Evolutionary conservation across 176 grass and related monocot species (phyloP), one percentile per base, ranked within the genome.

Genomic region (Paspalum vaginatum): DNA sequence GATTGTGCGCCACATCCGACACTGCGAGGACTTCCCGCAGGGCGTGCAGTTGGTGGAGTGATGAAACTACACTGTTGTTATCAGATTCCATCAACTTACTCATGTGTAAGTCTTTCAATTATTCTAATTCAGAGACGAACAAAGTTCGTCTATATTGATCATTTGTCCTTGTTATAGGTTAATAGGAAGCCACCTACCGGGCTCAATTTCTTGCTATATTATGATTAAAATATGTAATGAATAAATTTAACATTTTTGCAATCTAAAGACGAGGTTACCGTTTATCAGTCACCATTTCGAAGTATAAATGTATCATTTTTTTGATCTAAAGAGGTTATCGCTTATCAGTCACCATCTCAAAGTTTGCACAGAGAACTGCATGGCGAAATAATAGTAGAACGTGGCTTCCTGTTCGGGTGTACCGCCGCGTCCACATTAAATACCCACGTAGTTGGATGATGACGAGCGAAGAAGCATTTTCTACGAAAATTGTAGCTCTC

Each of bases 21-120:
- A 96, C 17, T 92, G 90, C 42, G 79, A 92, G 68, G 93, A 96
- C 72, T 61, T 61, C 5, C 18, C 39, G 3, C 20, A 13, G 11
- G 93, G 93, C 13, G 60, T 96, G 61, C 88, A 90, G 64, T 32
- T 96, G 79, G 79, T 92, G 11, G 82, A 92, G 9, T 88, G 74
- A 72, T 21, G 8, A 5, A 5, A 26, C 17, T 16, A 62, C 10
- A 62, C 4, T 11, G 5, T 11, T 12, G 2, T 25, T 32, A 32
- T 32, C 32, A 32, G 32, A 32, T 32, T 3, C 32, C 32, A 32
- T 32, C 32, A 32, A 32, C 32, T 32, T 68, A 68, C 9, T 69
- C 42, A 47, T 21, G 11, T 45, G 65, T 67, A 32, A 32, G 32
- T 32, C 2, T 32, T 68, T 56, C 20, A 45, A 32, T 32, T 45